These are phyloP conservation scores for Hymenoscyphus infarciens DNA, from an alignment of 2,329 filamentous ascomycete genomes.

Conservation along the genomic window DNA sequence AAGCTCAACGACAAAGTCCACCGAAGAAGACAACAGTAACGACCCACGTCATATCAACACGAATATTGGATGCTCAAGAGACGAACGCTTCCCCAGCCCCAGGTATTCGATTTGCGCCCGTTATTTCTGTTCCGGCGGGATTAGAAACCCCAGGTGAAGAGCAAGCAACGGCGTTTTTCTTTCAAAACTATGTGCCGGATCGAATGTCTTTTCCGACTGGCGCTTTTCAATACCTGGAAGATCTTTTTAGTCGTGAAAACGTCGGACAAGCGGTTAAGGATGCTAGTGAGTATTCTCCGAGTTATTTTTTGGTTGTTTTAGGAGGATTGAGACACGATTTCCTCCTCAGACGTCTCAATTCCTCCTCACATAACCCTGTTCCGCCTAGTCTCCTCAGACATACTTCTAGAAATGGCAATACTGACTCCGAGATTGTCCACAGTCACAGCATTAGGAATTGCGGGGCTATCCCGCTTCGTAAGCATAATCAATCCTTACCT, in stretches of 20 bases:
- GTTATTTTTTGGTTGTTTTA: too few relatives aligned
- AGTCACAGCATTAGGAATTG: constrained; percentile 27
- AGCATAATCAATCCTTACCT: neutral
- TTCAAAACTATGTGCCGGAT: constrained; percentile 29
- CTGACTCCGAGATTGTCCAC: too few relatives aligned
- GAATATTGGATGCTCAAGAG: too few relatives aligned
- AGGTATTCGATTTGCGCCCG: neutral
- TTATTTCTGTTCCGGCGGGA: neutral
- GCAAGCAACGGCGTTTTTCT: constrained; percentile 30
- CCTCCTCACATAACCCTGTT: too few relatives aligned
- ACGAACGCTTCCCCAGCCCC: neutral
- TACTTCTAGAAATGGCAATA: too few relatives aligned
- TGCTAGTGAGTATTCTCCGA: too few relatives aligned
- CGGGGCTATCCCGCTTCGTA: constrained; percentile 25
- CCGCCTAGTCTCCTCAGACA: too few relatives aligned
- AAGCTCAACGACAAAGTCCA: constrained; percentile 13
- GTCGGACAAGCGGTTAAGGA: constrained; percentile 37
- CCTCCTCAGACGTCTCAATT: too few relatives aligned
- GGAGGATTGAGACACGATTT: too few relatives aligned
- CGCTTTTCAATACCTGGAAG: constrained; percentile 26
- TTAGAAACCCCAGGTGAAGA: constrained; percentile 19
- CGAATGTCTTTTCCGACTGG: constrained; percentile 16
- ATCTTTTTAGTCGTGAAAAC: constrained; percentile 41
- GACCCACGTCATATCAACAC: neutral
- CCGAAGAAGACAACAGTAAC: neutral